phyloP scores from a whole-genome alignment of 2,329 filamentous ascomycete genomes.

The Talaromyces islandicus region DNA sequence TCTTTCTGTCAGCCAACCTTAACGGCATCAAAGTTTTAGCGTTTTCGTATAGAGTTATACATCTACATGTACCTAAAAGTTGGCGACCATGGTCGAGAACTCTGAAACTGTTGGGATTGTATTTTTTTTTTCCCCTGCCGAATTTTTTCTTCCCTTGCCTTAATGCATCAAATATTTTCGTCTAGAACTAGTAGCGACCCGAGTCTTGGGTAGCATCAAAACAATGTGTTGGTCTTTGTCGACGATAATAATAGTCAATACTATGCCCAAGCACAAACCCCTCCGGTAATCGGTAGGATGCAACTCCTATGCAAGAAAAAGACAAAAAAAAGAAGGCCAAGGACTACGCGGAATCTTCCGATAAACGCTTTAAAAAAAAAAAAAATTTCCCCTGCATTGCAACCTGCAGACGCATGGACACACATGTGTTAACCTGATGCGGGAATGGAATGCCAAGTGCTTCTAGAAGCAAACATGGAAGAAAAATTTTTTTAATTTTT shows the following conservation, averaged over 20 bases:
- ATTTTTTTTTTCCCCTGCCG: background rate
- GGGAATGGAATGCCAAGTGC: background rate
- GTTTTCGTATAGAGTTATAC: background rate
- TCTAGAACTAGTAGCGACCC: background rate
- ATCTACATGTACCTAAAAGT: background rate
- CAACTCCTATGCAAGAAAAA: background rate
- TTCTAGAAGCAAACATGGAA: background rate
- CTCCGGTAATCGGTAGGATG: background rate
- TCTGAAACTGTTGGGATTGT: background rate
- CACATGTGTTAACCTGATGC: background rate
- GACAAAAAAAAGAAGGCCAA: no score
- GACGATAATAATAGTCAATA: no score
- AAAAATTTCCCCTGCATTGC: background rate
- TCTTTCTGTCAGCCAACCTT: background rate
- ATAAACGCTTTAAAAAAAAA: background rate
- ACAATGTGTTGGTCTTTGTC: background rate
- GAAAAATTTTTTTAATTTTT: background rate
- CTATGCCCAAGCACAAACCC: background rate
- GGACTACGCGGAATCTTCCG: background rate
- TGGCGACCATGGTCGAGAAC: background rate
- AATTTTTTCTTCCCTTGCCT: no score
- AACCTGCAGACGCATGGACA: background rate
- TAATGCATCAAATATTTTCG: background rate
- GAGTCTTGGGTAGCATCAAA: background rate
- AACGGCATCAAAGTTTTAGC: background rate